Conservation (phyloP, 2,329 filamentous ascomycete genomes). For the Sarocladium strictum region DNA sequence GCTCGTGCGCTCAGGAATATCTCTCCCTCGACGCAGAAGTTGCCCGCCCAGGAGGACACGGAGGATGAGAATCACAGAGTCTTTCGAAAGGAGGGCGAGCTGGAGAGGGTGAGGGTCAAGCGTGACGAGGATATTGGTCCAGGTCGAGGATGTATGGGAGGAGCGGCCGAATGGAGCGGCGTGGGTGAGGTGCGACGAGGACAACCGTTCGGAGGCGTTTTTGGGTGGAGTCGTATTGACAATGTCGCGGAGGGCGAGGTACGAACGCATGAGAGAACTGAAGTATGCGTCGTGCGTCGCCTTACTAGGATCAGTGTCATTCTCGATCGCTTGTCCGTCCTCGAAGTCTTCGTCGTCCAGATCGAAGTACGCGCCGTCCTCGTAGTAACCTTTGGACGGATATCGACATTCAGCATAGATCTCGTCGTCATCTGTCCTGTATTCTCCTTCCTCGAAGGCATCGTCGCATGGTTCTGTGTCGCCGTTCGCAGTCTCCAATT, state of each 20-base stretch:
- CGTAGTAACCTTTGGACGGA: constrained; percentile 60
- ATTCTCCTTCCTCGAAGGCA: constrained; percentile 22
- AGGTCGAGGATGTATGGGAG: constrained; percentile 39
- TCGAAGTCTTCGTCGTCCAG: constrained; percentile 44
- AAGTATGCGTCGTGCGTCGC: constrained; percentile 63
- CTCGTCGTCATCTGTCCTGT: constrained; percentile 22
- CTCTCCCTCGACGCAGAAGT: constrained; percentile 53
- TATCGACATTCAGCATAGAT: constrained; percentile 44
- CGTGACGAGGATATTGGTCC: constrained; percentile 45
- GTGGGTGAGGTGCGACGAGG: constrained; percentile 46
- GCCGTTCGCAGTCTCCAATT: constrained; percentile 26
- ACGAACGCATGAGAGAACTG: constrained; percentile 57
- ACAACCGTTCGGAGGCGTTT: constrained; percentile 46
- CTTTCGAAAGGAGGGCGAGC: constrained; percentile 59
- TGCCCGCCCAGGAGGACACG: constrained; percentile 59
- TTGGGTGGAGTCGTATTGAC: constrained; percentile 52
- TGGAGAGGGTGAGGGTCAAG: constrained; percentile 54
- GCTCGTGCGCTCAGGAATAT: constrained; percentile 61
- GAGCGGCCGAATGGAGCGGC: constrained; percentile 48
- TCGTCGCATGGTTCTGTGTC: constrained; percentile 22
- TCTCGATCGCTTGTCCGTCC: constrained; percentile 23
- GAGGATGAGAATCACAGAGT: constrained; percentile 60
- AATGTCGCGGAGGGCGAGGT: constrained; percentile 54
- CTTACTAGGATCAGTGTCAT: constrained; percentile 19
- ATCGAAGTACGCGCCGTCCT: constrained; percentile 65